Conservation (phyloP, 2,329 filamentous ascomycete genomes). For the Magnaporthiopsis rhizophila region DNA sequence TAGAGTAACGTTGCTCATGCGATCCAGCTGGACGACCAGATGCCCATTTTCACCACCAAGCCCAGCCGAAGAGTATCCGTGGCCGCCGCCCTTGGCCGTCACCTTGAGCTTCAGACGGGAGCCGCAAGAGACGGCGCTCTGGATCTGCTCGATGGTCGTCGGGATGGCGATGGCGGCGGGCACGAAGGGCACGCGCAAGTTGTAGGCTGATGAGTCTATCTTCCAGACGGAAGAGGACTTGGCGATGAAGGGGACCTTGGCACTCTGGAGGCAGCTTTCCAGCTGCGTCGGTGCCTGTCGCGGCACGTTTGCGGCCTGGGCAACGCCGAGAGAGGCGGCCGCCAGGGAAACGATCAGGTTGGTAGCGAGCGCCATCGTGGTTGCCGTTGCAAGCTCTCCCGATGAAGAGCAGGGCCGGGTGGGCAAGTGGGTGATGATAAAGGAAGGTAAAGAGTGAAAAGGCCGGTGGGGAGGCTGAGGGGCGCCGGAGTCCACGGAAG, state of each 20-base stretch:
- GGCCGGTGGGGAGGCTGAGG: neutral
- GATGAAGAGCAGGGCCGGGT: too few relatives aligned
- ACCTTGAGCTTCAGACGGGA: slow-evolving; percentile 32
- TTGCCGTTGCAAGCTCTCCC: too few relatives aligned
- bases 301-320: neutral
- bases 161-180: slow-evolving; percentile 37
- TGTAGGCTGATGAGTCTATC: slow-evolving; percentile 22
- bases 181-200: slow-evolving; percentile 23
- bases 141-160: slow-evolving; percentile 32
- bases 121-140: slow-evolving; percentile 38
- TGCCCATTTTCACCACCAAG: slow-evolving; percentile 39
- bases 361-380: neutral
- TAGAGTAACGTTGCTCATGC: slow-evolving; percentile 33
- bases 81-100: slow-evolving; percentile 41
- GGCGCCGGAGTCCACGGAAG: neutral
- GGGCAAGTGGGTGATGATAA: too few relatives aligned
- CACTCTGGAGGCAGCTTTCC: slow-evolving; percentile 16
- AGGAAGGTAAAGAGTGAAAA: too few relatives aligned
- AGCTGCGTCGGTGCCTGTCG: slow-evolving; percentile 8
- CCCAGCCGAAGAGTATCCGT: slow-evolving; percentile 41
- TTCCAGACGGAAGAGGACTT: slow-evolving; percentile 21
- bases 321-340: neutral
- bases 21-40: slow-evolving; percentile 37
- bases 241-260: slow-evolving; percentile 15
- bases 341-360: neutral